These are phyloP conservation scores for Sorghum bicolor DNA, from an alignment of 176 grass and related monocot species.

Conservation along the genomic window DNA sequence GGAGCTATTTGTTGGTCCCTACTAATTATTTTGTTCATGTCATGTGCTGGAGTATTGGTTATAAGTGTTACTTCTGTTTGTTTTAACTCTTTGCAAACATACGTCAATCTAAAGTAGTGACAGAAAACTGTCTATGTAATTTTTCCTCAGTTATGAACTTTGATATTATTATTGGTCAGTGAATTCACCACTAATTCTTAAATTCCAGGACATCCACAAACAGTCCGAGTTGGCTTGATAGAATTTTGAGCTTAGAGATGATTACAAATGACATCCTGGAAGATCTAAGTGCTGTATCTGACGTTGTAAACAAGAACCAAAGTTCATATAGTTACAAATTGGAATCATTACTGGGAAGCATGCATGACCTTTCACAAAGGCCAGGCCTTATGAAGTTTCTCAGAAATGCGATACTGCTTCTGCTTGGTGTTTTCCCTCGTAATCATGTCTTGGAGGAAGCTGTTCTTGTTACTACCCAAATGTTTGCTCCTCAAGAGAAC, in stretches of 20 bases:
- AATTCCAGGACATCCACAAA: slow-evolving; percentile 75
- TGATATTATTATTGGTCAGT: neutral
- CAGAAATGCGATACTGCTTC: slow-evolving; percentile 73
- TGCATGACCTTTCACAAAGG: slow-evolving; percentile 48
- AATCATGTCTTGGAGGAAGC: slow-evolving; percentile 88
- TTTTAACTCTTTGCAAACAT: neutral
- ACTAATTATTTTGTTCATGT: slow-evolving; percentile 2
- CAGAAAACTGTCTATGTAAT: neutral
- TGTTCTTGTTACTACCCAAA: slow-evolving; percentile 63
- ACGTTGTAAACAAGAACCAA: slow-evolving; percentile 49
- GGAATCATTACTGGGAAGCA: slow-evolving; percentile 48
- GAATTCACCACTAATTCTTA: slow-evolving; percentile 2
- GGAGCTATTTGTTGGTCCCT: neutral
- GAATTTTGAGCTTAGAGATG: slow-evolving; percentile 75
- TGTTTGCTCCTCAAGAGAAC: slow-evolving; percentile 35
- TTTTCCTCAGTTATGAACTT: neutral
- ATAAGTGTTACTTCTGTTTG: neutral
- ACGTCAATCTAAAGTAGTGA: neutral
- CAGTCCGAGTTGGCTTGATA: slow-evolving; percentile 77
- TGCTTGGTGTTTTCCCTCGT: slow-evolving; percentile 72
- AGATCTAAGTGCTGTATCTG: slow-evolving; percentile 61
- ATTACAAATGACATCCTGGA: slow-evolving; percentile 69
- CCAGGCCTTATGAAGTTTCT: slow-evolving; percentile 58
- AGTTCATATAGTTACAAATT: slow-evolving; percentile 44
- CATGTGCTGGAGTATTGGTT: slow-evolving; percentile 5